Evolutionary conservation across 148 eudicot genomes (phyloP), one percentile per base, ranked within the genome.

Genomic region (Rhododendron molle): DNA sequence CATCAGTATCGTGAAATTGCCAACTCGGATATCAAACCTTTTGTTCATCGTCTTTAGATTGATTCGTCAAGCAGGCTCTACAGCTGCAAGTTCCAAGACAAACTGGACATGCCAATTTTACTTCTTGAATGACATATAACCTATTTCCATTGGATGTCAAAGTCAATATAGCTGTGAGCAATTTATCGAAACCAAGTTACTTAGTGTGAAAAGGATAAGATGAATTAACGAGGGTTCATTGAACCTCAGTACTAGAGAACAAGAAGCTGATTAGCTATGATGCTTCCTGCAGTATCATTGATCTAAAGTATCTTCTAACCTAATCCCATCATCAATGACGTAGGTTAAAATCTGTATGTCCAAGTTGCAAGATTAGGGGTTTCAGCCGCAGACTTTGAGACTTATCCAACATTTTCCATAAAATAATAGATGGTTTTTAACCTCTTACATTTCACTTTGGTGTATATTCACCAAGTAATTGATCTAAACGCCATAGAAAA

Each of bases 31-130:
- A 36, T 21, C 81, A 44, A 69, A 96, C 96, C 98, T 93, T 88
- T n/a, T 88, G 21, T 83, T 83, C 87, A 47, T 49, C 78, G 71
- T 88, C 89, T 89, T 91, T 91, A 30, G 89, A 86, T 83, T 79
- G 90, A 83, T 85, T 85, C 73, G 54, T 82, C 83, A 79, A 79
- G 86, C 99, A 97, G 74, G 90, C 86, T 86, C 90, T 92, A 87
- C 99, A 97, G 81, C 84, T 85, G 84, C 99, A 97, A 88, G 89
- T 91, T 88, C 89, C 92, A 73, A 85, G 87, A 88, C 99, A 97
- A 87, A 94, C 96, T 79, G 98, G 95, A 83, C 98, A 95, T 88
- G 82, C 85, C 65, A 60, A 69, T 87, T 88, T 88, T 52, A 97
- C 87, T 82, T 94, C 95, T 90, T 91, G 85, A 83, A 89, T 89